Base-by-base conservation (phyloP, 2,329 filamentous ascomycete genomes). In the Fusarium sublunatum region DNA sequence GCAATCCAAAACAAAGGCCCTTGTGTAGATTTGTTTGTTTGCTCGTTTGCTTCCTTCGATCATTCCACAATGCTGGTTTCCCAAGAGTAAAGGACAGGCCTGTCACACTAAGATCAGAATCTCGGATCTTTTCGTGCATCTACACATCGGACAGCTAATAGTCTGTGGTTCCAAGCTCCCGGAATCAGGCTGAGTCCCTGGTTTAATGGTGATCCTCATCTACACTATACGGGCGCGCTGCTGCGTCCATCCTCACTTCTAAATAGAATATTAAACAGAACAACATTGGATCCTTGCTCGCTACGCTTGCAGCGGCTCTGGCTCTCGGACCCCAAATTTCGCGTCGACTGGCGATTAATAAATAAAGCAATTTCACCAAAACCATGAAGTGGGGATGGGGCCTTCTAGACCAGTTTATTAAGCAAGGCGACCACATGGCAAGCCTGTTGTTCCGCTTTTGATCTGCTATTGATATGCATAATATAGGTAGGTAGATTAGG, bases 361-460 rank as follows among this genome's bases (percentile, higher is more conserved):
- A 69, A 69, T 70, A 70, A 67, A 46, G 68, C 52, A 70, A 70
- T 70, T 70, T 70, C 44, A 65, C 44, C 32, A 59, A 24, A 24
- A 35, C 55, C 42, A 24, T 28, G n/a, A 15, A 48, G 63, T 61
- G 61, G 65, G 43, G 53, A 53, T 58, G 28, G 24, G 35, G n/a
- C 38, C 50, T 55, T 67, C 47, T 43, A 44, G 26, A 48, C 40
- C 44, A 53, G 55, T 50, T 49, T 29, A 39, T 56, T 38, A 54
- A 58, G 53, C 58, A 65, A 22, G 68, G 66, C 53, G 57, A 59
- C 66, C 68, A 70, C 64, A 71, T 70, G 66, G 68, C 66, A 67
- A 49, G 31, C 29, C 29, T 44, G 41, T 49, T 44, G 41, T 49
- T 65, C 56, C 57, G 43, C 28, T 65, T 58, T 52, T 50, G 56